These are phyloP conservation scores for Ogataea parapolymorpha DNA, from an alignment of 805 yeast species.

Conservation along the genomic window DNA sequence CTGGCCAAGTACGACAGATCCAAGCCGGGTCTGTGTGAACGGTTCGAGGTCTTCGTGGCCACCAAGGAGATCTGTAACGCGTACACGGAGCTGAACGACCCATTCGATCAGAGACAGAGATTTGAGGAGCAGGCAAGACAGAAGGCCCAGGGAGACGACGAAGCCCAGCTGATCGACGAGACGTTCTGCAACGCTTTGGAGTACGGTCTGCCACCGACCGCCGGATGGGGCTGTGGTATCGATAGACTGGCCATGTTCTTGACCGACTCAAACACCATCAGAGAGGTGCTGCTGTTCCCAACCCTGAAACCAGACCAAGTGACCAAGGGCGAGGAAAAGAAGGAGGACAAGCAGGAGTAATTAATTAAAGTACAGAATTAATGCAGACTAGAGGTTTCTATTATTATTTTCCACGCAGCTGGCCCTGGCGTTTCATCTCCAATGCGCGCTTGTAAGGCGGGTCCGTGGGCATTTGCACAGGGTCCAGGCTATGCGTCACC, in stretches of 20 bases:
- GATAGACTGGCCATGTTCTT: slow-evolving; percentile 98
- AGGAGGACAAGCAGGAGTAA: slow-evolving; percentile 8
- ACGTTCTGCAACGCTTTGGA: slow-evolving; percentile 96
- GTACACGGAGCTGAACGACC: slow-evolving; percentile 97
- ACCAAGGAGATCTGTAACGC: slow-evolving; percentile 98
- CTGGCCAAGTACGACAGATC: slow-evolving; percentile 94
- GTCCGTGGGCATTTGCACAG: slow-evolving; percentile 93
- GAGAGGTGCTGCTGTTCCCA: slow-evolving; percentile 98
- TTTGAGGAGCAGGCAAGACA: slow-evolving; percentile 99
- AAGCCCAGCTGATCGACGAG: slow-evolving; percentile 95
- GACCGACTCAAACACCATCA: slow-evolving; percentile 92
- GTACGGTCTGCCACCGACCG: slow-evolving; percentile 98
- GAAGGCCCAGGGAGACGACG: slow-evolving; percentile 98
- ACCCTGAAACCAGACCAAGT: slow-evolving; percentile 90
- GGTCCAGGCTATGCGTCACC: slow-evolving; percentile 60
- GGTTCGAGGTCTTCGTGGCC: slow-evolving; percentile 97
- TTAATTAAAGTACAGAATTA: background rate
- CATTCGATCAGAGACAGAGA: slow-evolving; percentile 95
- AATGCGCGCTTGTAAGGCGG: slow-evolving; percentile 95
- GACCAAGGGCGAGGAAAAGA: slow-evolving; percentile 35
- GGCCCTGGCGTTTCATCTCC: slow-evolving; percentile 79
- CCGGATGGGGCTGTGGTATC: slow-evolving; percentile 99
- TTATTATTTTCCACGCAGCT: slow-evolving; percentile 31
- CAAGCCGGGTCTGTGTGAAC: slow-evolving; percentile 92
- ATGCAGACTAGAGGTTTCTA: background rate